These are phyloP conservation scores for Syncephalastrum contaminatum DNA, from an alignment of 371 early-diverging fungal genomes.

Conservation along the genomic window DNA sequence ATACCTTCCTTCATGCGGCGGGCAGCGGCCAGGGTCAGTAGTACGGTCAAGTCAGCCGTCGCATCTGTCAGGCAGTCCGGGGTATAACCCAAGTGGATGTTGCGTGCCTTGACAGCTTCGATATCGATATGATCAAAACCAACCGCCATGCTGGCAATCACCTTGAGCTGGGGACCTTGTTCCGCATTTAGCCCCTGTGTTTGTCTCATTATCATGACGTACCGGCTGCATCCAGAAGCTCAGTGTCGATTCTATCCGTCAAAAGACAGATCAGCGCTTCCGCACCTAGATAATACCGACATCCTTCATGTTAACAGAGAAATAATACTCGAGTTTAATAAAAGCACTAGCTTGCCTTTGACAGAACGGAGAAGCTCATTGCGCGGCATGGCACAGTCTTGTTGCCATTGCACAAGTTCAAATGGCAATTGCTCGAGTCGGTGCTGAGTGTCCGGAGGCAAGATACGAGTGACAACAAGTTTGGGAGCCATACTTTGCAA, in stretches of 20 bases:
- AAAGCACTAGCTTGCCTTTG: conserved; percentile 22
- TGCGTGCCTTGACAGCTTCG: conserved; percentile 40
- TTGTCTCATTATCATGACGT: conserved; percentile 6
- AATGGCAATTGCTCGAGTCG: conserved; percentile 24
- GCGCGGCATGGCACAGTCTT: conserved; percentile 38
- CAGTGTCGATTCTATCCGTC: conserved; percentile 70
- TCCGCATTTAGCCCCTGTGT: background rate
- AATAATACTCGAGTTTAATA: background rate
- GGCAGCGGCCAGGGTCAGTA: conserved; percentile 72
- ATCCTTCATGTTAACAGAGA: background rate
- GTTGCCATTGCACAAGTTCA: conserved; percentile 39
- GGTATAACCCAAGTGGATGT: conserved; percentile 74
- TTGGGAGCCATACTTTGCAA: conserved; percentile 14
- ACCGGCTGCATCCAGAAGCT: conserved; percentile 66
- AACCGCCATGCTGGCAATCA: conserved; percentile 71
- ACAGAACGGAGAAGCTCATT: conserved; percentile 26
- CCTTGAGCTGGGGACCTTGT: conserved; percentile 48
- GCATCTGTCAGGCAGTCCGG: conserved; percentile 92
- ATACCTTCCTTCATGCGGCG: conserved; percentile 63
- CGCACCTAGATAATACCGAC: conserved; percentile 28
- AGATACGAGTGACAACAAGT: conserved; percentile 38
- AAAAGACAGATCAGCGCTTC: conserved; percentile 70
- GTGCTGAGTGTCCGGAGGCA: conserved; percentile 39
- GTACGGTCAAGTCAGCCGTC: conserved; percentile 79
- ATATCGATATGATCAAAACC: conserved; percentile 82